Conservation (phyloP, 768 basidiomycete genomes). For the Amanita rubescens region DNA sequence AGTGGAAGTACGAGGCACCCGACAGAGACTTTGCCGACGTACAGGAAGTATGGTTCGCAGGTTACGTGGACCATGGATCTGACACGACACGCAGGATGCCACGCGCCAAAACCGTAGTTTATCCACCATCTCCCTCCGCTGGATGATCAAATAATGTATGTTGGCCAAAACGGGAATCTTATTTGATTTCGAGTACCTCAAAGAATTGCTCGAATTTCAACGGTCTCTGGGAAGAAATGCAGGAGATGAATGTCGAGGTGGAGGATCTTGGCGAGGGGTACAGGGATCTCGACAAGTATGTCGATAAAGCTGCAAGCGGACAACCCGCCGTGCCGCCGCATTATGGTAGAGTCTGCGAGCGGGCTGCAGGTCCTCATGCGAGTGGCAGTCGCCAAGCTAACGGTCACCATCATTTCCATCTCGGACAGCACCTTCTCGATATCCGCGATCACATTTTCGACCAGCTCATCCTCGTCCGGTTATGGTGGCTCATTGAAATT, state of each 20-base stretch:
- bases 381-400: not conserved
- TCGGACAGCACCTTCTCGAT: not conserved
- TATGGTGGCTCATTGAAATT: constrained; percentile 6
- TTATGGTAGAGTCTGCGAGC: not conserved
- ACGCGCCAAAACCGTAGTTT: constrained; percentile 18
- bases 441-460: not conserved
- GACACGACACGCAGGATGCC: constrained; percentile 16
- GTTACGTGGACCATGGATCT: constrained; percentile 25
- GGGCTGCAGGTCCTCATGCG: not conserved
- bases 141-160: constrained; percentile 56
- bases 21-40: not conserved
- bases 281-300: constrained; percentile 13
- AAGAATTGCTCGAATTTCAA: constrained; percentile 22
- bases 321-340: not conserved
- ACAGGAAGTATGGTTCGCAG: constrained; percentile 32
- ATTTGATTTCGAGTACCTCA: constrained; percentile 28
- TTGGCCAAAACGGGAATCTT: constrained; percentile 35
- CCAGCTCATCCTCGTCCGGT: not conserved
- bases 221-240: constrained; percentile 7
- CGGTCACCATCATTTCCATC: not conserved
- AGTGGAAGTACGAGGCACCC: not conserved
- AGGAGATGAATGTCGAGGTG: not conserved
- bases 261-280: constrained; percentile 11
- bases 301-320: not conserved
- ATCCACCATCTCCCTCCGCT: constrained; percentile 34